Evolutionary conservation across 2,329 filamentous ascomycete species (phyloP).

Genomic region (Blumeria graminis): DNA sequence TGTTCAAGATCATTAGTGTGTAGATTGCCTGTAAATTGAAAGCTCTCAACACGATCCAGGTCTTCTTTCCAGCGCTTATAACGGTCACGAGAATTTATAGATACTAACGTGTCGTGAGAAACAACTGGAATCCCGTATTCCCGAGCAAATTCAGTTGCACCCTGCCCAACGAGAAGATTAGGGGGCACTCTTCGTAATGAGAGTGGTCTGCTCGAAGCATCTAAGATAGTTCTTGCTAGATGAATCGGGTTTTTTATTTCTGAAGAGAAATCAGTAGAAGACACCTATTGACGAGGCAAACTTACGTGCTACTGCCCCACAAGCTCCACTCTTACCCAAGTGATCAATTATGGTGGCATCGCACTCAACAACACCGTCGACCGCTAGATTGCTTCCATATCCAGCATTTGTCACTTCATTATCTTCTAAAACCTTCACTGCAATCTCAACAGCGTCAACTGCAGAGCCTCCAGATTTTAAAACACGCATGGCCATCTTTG

Average conservation of each 20-base stretch:
- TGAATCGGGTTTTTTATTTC: constrained; percentile 85
- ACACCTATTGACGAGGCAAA: constrained; percentile 8
- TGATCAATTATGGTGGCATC: constrained; percentile 90
- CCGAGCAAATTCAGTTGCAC: constrained; percentile 66
- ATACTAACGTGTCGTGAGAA: constrained; percentile 57
- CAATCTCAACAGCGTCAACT: constrained; percentile 71
- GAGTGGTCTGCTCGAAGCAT: constrained; percentile 51
- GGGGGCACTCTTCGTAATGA: constrained; percentile 75
- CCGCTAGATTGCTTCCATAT: constrained; percentile 80
- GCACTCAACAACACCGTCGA: constrained; percentile 78
- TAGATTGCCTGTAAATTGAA: constrained; percentile 13
- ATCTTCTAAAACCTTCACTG: constrained; percentile 72
- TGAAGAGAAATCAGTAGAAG: constrained; percentile 16
- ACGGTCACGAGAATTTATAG: constrained; percentile 51
- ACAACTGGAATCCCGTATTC: constrained; percentile 52
- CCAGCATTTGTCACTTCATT: constrained; percentile 91
- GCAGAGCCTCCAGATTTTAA: constrained; percentile 57
- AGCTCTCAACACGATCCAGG: constrained; percentile 33
- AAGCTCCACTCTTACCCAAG: constrained; percentile 72
- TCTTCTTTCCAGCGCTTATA: constrained; percentile 61
- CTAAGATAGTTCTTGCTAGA: constrained; percentile 60
- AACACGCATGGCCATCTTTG: constrained; percentile 59
- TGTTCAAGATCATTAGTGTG: too few relatives aligned
- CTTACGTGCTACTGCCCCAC: constrained; percentile 73
- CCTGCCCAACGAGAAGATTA: constrained; percentile 69